Conservation (phyloP, 371 early-diverging fungal species). For the Nematocida major region DNA sequence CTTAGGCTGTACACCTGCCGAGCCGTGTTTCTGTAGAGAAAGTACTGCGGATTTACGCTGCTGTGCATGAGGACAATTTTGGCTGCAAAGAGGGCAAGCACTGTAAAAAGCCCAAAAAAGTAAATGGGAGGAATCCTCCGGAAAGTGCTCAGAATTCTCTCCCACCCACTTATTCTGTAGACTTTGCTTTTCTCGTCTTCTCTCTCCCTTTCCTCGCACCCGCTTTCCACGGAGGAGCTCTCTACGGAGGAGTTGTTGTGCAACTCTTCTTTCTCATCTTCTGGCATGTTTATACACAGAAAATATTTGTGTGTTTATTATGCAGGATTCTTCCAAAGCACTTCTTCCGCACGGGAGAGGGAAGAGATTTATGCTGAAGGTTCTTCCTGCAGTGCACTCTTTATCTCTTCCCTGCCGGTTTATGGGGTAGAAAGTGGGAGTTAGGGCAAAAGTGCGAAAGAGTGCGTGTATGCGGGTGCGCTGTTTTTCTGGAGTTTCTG, state of each 20-base stretch:
- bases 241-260: conserved; percentile 37
- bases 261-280: conserved; percentile 38
- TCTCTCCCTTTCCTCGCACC: conserved; percentile 10
- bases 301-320: not conserved
- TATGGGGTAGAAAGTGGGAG: too few relatives aligned
- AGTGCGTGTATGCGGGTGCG: too few relatives aligned
- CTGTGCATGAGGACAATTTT: not conserved
- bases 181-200: not conserved
- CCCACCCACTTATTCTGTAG: not conserved
- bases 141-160: not conserved
- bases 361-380: too few relatives aligned
- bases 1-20: not conserved
- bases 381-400: too few relatives aligned
- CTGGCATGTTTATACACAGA: not conserved
- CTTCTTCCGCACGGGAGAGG: too few relatives aligned
- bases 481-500: too few relatives aligned
- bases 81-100: not conserved
- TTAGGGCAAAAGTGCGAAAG: too few relatives aligned
- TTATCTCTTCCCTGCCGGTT: too few relatives aligned
- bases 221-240: conserved; percentile 44
- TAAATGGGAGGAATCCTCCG: conserved; percentile 15
- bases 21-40: not conserved
- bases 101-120: not conserved
- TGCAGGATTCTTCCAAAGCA: too few relatives aligned
- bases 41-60: not conserved